Base-by-base conservation (phyloP, 352 stramenopile species). In the Phytophthora pisi region DNA sequence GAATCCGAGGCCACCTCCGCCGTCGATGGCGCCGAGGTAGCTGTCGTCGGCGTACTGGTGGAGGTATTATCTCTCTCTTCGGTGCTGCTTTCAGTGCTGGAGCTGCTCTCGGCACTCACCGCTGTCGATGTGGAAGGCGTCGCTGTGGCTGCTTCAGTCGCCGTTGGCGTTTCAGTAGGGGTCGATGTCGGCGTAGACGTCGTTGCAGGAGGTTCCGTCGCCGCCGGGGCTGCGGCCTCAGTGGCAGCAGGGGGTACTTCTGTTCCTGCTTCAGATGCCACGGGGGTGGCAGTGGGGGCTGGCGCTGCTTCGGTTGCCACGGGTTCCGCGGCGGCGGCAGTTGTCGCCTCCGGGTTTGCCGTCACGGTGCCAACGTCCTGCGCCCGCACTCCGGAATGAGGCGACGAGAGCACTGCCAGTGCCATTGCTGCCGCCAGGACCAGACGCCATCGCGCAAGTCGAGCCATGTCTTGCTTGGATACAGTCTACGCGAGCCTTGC, bases 291-390 rank as follows among this genome's bases (percentile, higher is more conserved):
- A 5, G 52, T 42, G 16, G 31, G 34, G 55, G 36, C 24, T 49
- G 38, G 11, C 2, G 65, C 13, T 26, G 65, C 13, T 16, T 40
- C 42, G 2, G 65, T 64, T 36, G 38, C 59, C 4, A 18, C 18
- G 59, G 68, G 50, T 4, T 23, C 42, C 16, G 55, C 49, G 54
- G 52, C 28, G 11, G 26, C 20, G 40, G 53, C 40, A 23, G 30
- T 3, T 5, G 51, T 46, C 34, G 26, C 46, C 20, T 68, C 66
- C 24, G 58, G 64, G 57, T 28, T 65, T 38, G 36, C 38, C 34
- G 43, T 51, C 11, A 66, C 51, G 8, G 31, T 65, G 23, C 40
- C 59, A 24, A 16, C 26, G 30, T 75, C 61, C 47, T 78, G 70
- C 16, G 70, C 66, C 45, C 23, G 40, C 24, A 68, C 59, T 3